Evolutionary conservation across 2,329 filamentous ascomycete species (phyloP).

Genomic region (Akanthomyces uredinophilus): DNA sequence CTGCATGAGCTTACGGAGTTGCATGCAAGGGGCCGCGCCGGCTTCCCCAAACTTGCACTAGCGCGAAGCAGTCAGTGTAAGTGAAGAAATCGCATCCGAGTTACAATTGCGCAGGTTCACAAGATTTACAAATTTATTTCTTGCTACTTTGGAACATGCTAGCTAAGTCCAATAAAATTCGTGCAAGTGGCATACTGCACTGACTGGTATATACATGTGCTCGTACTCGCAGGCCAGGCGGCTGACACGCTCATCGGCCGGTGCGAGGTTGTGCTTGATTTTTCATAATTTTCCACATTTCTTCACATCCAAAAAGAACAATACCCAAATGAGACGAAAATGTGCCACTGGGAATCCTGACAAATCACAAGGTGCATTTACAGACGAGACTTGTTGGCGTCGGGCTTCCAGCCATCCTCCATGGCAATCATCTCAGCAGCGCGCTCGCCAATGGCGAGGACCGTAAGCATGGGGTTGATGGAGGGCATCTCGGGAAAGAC

Average conservation of each 20-base stretch:
- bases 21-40: neutral
- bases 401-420: conserved; percentile 50
- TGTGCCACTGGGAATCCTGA: neutral
- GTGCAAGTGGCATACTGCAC: neutral
- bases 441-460: conserved; percentile 76
- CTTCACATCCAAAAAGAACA: neutral
- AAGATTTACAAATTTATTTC: neutral
- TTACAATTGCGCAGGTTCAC: neutral
- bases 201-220: conserved; percentile 5
- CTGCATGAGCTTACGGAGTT: neutral
- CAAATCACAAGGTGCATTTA: neutral
- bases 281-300: neutral
- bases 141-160: neutral
- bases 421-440: conserved; percentile 75
- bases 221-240: neutral
- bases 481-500: conserved; percentile 83
- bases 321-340: neutral
- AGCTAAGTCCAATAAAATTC: neutral
- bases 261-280: neutral
- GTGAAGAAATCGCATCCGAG: neutral
- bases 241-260: neutral
- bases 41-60: neutral
- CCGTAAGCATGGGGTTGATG: conserved; percentile 89
- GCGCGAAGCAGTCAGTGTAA: neutral
- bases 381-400: conserved; percentile 15